Evolutionary conservation across 2,329 filamentous ascomycete species (phyloP), one percentile per base, ranked within the genome.

Genomic region (Penicillium sp.): DNA sequence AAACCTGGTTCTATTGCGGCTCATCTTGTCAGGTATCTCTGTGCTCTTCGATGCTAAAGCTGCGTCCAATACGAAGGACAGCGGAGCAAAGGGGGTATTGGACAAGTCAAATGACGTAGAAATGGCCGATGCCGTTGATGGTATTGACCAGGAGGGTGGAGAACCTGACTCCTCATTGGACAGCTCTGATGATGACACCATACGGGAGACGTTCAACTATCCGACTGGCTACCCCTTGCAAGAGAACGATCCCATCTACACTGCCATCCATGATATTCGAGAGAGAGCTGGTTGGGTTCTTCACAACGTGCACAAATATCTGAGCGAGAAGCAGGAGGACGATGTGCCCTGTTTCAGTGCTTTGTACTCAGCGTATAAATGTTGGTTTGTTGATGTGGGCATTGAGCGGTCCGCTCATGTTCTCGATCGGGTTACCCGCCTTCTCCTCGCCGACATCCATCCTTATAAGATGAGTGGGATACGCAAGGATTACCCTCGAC

Each of bases 361-460:
- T 0, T 80, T 99, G 2, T 99, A 97, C 77, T 91, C 91, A 23
- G 92, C 94, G 1, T 99, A 97, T 75, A 86, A 92, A 48, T 95
- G 92, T 8, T 99, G 93, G 93, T 98, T 99, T 71, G 93, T 96
- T 1, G 95, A 99, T 71, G 93, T 99, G 46, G 95, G 96, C 19
- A 96, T 97, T 63, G 95, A 99, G 78, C 86, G 94, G 63, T 97
- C 94, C 19, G 94, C 95, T 0, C 95, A 97, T 75, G 91, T 96
- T 2, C 83, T 98, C 9, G 95, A 99, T 75, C 86, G 95, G 21
- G 89, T 98, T 15, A 87, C 91, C 5, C 87, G 93, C 57, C 85
- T 99, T 1, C 90, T 97, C 73, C 89, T 90, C 70, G 90, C 92
- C 6, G 95, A 99, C 71, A 90, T 93, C 63, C 88, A 92, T 26